Conservation (phyloP, 2,329 filamentous ascomycete species). For the Anthostomella pinea region DNA sequence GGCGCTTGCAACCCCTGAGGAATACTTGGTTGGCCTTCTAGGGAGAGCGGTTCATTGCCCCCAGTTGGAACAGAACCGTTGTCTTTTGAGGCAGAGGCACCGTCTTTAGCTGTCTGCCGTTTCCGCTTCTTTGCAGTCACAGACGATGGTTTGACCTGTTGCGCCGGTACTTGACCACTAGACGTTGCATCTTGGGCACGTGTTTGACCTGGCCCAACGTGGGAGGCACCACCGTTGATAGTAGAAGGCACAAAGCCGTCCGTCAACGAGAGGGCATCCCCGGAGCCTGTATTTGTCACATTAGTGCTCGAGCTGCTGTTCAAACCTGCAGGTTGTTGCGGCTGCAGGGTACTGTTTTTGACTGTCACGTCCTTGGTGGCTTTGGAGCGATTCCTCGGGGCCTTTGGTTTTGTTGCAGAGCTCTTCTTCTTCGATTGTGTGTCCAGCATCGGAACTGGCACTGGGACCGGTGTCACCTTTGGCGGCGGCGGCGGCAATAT, state of each 20-base stretch:
- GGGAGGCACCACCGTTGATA: slow-evolving; percentile 14
- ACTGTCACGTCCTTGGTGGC: slow-evolving; percentile 12
- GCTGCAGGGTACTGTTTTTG: slow-evolving; percentile 13
- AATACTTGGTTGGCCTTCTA: slow-evolving; percentile 16
- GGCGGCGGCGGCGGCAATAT: slow-evolving; percentile 21
- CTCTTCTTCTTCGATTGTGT: slow-evolving; percentile 29
- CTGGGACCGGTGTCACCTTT: slow-evolving; percentile 30
- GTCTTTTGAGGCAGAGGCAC: slow-evolving; percentile 9
- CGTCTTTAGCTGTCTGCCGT: slow-evolving; percentile 23
- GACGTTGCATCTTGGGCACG: slow-evolving; percentile 8
- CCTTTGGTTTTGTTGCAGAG: slow-evolving; percentile 36
- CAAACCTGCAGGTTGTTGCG: slow-evolving; percentile 11
- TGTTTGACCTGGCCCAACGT: slow-evolving; percentile 16
- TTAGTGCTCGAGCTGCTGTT: slow-evolving; percentile 9
- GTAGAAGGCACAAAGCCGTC: slow-evolving; percentile 12
- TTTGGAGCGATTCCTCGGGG: slow-evolving; percentile 36
- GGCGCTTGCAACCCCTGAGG: slow-evolving; percentile 15
- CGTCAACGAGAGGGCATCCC: slow-evolving; percentile 10
- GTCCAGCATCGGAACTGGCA: slow-evolving; percentile 27
- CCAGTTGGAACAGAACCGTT: slow-evolving; percentile 11
- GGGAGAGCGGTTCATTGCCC: slow-evolving; percentile 11
- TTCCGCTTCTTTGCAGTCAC: slow-evolving; percentile 33
- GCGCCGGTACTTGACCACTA: slow-evolving; percentile 15
- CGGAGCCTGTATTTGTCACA: slow-evolving; percentile 10
- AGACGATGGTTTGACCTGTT: slow-evolving; percentile 29